Base-by-base conservation (phyloP, 1,139 yeast species). In the Geotrichum europaeum region DNA sequence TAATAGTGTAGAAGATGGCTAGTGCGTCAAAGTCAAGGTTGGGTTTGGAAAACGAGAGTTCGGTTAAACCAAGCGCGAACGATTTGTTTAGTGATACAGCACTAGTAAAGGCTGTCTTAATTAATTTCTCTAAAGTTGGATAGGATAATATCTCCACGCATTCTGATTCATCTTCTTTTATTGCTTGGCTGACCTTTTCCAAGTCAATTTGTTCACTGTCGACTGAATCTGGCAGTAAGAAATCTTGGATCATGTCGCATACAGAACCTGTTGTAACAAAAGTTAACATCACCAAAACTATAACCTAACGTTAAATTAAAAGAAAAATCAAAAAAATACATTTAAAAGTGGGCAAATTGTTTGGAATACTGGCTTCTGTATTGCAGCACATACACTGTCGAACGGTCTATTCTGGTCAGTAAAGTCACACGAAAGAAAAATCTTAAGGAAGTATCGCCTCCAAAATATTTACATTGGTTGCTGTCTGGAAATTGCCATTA, bases 371-470 rank as follows among this genome's bases (percentile, higher is more conserved):
- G 49, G 86, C 71, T 6, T 80, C 68, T 0, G 84, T 81, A 0
- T 87, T 88, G 73, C 96, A 87, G 69, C 95, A 87, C 7, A 71
- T 67, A 63, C 83, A 80, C 53, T 61, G 32, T 18, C 20, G 28
- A n/a, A 34, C 18, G 18, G 20, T 45, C 59, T 52, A n/a, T n/a
- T 6, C n/a, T 40, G 9, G 47, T 40, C 47, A 40, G 47, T 15
- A 40, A 15, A 7, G 9, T 18, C 9, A 40, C 20, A n/a, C 9
- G 7, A 40, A 40, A n/a, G 10, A n/a, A 36, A 2, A 13, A 36
- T 13, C n/a, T 12, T 36, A 15, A 10, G 12, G 18, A 36, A 36
- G 6, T 10, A 13, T 15, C 12, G 12, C 5, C 1, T 4, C 43
- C 18, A 15, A 1, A 15, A 40, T 40, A 40, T 2, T 2, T 18